phyloP scores from a whole-genome alignment of 1,284 basidiomycete genomes.

The Rhodotorula sp. region DNA sequence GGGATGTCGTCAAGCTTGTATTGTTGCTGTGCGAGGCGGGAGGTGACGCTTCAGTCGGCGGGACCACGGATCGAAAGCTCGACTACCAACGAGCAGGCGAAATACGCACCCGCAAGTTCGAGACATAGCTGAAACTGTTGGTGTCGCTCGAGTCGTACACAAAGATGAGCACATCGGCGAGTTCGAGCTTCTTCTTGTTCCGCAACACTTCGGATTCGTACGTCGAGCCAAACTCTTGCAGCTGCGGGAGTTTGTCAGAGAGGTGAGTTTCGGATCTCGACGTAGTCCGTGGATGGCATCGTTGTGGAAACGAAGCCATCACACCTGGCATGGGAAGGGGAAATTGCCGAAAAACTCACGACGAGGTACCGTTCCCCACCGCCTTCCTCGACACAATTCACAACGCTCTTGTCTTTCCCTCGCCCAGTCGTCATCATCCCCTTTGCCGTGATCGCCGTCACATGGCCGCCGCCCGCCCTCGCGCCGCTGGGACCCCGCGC shows the following conservation, averaged over 20 bases:
- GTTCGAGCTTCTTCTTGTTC: constrained; percentile 83
- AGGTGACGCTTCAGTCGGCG: no score
- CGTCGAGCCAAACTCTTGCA: constrained; percentile 95
- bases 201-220: constrained; percentile 89
- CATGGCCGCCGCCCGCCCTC: constrained; percentile 36
- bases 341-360: constrained; percentile 57
- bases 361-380: constrained; percentile 95
- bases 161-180: constrained; percentile 91
- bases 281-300: no score
- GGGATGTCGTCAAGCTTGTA: constrained; percentile 92
- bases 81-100: no score
- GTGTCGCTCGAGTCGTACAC: constrained; percentile 98
- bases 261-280: no score
- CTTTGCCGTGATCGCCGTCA: neutral
- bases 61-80: no score
- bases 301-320: no score
- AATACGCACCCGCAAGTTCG: constrained; percentile 84
- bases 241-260: constrained; percentile 52
- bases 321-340: no score
- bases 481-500: neutral
- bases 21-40: constrained; percentile 68
- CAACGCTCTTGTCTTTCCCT: constrained; percentile 82
- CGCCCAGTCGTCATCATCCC: constrained; percentile 61
- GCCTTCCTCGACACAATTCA: constrained; percentile 90
- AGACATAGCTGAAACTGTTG: constrained; percentile 97